Percentiles rank a stretch among this genome's conserved stretches.
Evolutionary conservation across 148 eudicot genomes (phyloP).

Genomic region (Oxyria digyna): DNA sequence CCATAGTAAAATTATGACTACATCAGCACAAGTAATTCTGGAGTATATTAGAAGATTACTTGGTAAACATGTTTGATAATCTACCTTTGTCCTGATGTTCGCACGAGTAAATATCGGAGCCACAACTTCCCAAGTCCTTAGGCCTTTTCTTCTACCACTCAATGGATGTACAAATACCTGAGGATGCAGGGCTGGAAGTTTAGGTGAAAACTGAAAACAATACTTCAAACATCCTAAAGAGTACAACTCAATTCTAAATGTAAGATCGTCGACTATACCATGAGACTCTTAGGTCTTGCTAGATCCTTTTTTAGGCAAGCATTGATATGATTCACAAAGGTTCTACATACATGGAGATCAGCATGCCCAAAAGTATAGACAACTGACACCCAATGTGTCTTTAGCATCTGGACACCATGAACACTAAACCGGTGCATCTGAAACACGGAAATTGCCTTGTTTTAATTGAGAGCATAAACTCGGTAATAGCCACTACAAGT

Average conservation of each 20-base stretch:
- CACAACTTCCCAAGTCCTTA: slow-evolving; percentile 59
- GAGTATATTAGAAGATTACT: too few relatives aligned
- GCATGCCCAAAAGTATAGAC: slow-evolving; percentile 76
- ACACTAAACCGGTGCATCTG: slow-evolving; percentile 79
- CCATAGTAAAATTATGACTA: too few relatives aligned
- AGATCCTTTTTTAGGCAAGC: slow-evolving; percentile 28
- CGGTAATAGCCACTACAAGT: neutral
- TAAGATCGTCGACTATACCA: slow-evolving; percentile 34
- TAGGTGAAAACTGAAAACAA: neutral
- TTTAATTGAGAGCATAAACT: neutral
- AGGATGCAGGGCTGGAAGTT: slow-evolving; percentile 21
- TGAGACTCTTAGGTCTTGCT: slow-evolving; percentile 73
- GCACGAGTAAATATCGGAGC: slow-evolving; percentile 81
- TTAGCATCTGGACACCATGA: slow-evolving; percentile 53
- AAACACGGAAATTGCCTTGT: neutral
- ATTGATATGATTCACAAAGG: slow-evolving; percentile 48
- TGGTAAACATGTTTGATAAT: neutral
- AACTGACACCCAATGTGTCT: slow-evolving; percentile 45
- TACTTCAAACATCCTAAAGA: neutral
- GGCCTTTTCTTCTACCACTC: slow-evolving; percentile 81
- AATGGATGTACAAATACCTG: slow-evolving; percentile 87
- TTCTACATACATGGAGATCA: slow-evolving; percentile 38
- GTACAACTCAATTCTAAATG: neutral
- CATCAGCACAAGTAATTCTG: too few relatives aligned
- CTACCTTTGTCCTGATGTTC: slow-evolving; percentile 72